Base-by-base conservation (phyloP, 2,329 filamentous ascomycete genomes). In the Thelonectria olida region DNA sequence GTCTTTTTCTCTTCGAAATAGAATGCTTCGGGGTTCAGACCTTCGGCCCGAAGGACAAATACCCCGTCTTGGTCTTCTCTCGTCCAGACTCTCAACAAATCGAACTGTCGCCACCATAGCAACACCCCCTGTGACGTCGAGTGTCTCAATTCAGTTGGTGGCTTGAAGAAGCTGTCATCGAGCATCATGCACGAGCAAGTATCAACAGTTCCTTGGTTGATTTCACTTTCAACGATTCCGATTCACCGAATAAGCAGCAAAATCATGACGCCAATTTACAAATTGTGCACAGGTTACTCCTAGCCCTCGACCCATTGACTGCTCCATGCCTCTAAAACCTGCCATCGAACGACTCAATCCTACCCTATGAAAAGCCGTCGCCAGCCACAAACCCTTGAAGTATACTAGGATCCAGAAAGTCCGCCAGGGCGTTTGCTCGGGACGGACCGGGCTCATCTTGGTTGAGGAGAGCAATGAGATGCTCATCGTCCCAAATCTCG, bases 301-400 rank as follows among this genome's bases (percentile, higher is more conserved):
- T 7, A 25, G 8, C 9, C 20, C 38, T 17, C 38, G 15, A 20
- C 3, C n/a, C n/a, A n/a, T n/a, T n/a, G n/a, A n/a, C n/a, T n/a
- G n/a, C n/a, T n/a, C n/a, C n/a, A n/a, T n/a, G n/a, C n/a, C n/a
- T n/a, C n/a, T n/a, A n/a, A n/a, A n/a, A n/a, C n/a, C n/a, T n/a
- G n/a, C n/a, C n/a, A n/a, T n/a, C n/a, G n/a, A n/a, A n/a, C n/a
- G n/a, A n/a, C n/a, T n/a, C n/a, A n/a, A n/a, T n/a, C n/a, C n/a
- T n/a, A n/a, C n/a, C 10, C 25, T 31, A 50, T 23, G 7, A 15
- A 41, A 36, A 53, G 1, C 36, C 36, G 27, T 28, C 31, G 5
- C 49, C 49, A 15, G 49, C n/a, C 7, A 53, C 49, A 53, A 53
- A 53, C 15, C 49, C 49, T 15, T 53, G 31, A n/a, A 53, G 49